Evolutionary conservation across 2,329 filamentous ascomycete species (phyloP).

Genomic region (Sarocladium strictum): DNA sequence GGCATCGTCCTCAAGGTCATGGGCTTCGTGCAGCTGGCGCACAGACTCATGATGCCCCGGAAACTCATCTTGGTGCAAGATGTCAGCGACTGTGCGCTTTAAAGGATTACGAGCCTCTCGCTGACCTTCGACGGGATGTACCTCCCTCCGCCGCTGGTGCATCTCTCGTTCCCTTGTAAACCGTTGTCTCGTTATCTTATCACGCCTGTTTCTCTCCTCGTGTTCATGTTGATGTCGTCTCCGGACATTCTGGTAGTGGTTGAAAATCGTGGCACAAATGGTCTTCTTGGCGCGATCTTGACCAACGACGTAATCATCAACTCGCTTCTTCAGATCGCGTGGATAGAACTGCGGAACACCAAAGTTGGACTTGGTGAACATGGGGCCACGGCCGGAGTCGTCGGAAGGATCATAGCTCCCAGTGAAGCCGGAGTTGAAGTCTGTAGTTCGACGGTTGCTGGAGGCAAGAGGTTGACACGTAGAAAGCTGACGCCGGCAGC

Average conservation of each 20-base stretch:
- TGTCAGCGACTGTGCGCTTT: constrained; percentile 28
- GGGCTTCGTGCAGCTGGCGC: constrained; percentile 32
- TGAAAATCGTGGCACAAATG: constrained; percentile 88
- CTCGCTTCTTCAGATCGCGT: constrained; percentile 73
- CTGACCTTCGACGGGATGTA: constrained; percentile 75
- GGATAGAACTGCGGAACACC: constrained; percentile 61
- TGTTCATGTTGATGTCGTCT: constrained; percentile 74
- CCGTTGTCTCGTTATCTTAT: constrained; percentile 65
- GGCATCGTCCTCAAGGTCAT: constrained; percentile 22
- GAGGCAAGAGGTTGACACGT: constrained; percentile 16
- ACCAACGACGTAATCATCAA: constrained; percentile 94
- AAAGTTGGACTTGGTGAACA: constrained; percentile 50
- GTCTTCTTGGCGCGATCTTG: constrained; percentile 94
- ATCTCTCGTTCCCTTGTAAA: constrained; percentile 61
- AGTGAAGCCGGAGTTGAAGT: constrained; percentile 54
- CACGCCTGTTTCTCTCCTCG: constrained; percentile 46
- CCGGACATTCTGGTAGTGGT: constrained; percentile 88
- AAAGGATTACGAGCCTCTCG: constrained; percentile 20
- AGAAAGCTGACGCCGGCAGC: constrained; percentile 20
- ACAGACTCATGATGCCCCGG: constrained; percentile 44
- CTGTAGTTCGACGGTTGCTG: constrained; percentile 31
- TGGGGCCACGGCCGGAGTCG: constrained; percentile 50
- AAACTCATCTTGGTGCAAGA: constrained; percentile 44
- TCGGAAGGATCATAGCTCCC: constrained; percentile 51
- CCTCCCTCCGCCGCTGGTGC: constrained; percentile 47